Evolutionary conservation across 305 asterid species (phyloP).

Genomic region (Coffea humblotiana): DNA sequence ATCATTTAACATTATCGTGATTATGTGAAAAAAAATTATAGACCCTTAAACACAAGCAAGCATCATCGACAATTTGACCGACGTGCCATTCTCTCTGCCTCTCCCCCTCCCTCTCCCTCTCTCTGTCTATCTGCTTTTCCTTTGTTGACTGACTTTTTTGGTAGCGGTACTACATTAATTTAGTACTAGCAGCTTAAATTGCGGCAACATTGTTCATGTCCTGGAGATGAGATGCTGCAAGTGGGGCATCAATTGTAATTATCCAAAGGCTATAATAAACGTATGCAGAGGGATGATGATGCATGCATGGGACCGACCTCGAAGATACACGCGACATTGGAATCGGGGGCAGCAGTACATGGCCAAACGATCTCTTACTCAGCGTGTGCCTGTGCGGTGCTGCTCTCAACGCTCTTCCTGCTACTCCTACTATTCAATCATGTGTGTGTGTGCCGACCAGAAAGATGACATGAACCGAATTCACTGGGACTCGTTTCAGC

Average conservation of each 20-base stretch:
- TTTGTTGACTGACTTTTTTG: constrained; percentile 1
- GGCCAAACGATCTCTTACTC: constrained; percentile 10
- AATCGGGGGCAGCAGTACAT: constrained; percentile 28
- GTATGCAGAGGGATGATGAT: background rate
- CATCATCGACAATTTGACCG: constrained; percentile 1
- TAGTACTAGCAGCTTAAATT: constrained; percentile 33
- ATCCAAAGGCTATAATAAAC: background rate
- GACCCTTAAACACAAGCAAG: background rate
- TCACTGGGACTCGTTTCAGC: too few relatives aligned
- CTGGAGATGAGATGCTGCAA: constrained; percentile 11
- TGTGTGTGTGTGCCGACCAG: background rate
- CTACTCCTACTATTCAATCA: too few relatives aligned
- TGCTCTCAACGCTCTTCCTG: too few relatives aligned
- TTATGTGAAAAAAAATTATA: too few relatives aligned
- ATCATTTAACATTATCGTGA: too few relatives aligned
- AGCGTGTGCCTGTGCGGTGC: too few relatives aligned
- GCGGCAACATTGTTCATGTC: constrained; percentile 30
- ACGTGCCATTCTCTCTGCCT: background rate
- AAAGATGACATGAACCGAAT: background rate
- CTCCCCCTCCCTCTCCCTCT: too few relatives aligned
- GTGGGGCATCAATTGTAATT: constrained; percentile 32
- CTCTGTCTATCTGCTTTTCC: background rate
- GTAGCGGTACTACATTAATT: background rate
- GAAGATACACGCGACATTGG: constrained; percentile 22
- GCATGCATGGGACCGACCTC: constrained; percentile 27